Evolutionary conservation across 1,139 yeast species (phyloP), one percentile per base, ranked within the genome.

Genomic region (Blastobotrys raffinosifermentans): DNA sequence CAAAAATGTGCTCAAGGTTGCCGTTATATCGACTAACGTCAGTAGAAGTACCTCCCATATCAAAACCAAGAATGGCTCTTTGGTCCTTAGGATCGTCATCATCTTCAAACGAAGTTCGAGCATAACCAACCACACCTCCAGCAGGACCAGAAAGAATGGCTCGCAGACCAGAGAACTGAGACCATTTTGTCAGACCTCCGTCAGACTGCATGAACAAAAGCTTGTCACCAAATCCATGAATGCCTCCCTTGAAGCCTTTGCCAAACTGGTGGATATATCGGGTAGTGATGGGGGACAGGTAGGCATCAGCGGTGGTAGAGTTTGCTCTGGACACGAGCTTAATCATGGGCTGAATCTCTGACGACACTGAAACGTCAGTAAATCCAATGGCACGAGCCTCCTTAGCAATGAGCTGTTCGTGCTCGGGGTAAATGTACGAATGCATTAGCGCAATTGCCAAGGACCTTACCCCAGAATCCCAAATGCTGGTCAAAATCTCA

Each of bases 261-360:
- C 77, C 73, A 50, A 83, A 80, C 14, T 77, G 73, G 22, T 67
- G 58, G 30, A 82, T 64, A 54, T 82, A 82, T 22, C 73, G 67
- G 41, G 73, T 67, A 34, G 82, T 77, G 34, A 77, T 81, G 1
- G 93, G 93, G 2, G 89, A 80, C 42, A 83, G 60, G 53, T 82
- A 82, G 1, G 91, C 85, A 60, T 83, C 91, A 1, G 84, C 86
- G 14, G 77, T 74, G 3, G 85, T 70, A 11, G 87, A 79, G 47
- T 80, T 80, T 1, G 86, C 83, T 42, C 93, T 66, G 10, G 82
- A 73, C 19, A 82, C 75, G 29, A 75, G 70, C 54, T 81, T 81
- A 46, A 82, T 78, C 80, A 80, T 79, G 7, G 93, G 89, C 34
- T 80, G 74, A 16, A 81, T 65, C 47, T 75, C 71, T 19, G 77